Base-by-base conservation (phyloP, 2,329 filamentous ascomycete species). In the Fusarium buxicola region DNA sequence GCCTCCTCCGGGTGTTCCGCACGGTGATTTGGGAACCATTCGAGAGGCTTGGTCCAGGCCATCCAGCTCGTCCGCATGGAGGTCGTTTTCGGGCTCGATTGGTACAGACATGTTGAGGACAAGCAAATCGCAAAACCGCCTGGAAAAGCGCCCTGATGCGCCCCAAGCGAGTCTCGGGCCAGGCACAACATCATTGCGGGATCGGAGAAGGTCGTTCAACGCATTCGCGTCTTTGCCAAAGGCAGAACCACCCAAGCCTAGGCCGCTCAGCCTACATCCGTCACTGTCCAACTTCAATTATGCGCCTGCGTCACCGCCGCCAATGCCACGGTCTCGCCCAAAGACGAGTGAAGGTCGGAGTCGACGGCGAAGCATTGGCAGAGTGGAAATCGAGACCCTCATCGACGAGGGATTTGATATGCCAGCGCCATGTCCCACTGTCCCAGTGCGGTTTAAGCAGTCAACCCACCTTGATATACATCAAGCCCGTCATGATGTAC, bases 121-220 rank as follows among this genome's bases (percentile, higher is more conserved):
- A 2, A 60, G 60, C 1, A 49, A 58, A 32, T 21, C 41, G 0
- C 44, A 41, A 13, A 51, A 51, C 21, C 52, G 48, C 8, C 28
- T 40, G 2, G 56, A 65, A 8, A 59, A 51, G 11, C 63, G 58
- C n/a, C 39, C 48, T 7, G 48, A 66, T 2, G 32, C 54, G 8
- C 43, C 49, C 5, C 54, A 59, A 25, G 11, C 41, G 4, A 59
- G 38, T 10, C 39, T 51, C 3, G 48, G 43, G 3, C 44, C 43
- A n/a, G 39, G 55, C 12, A 49, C 46, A 9, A 12, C 46, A 15
- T 35, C 51, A 1, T 27, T 48, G 27, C 36, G 39, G 11, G 57
- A 69, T 11, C 63, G 69, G 16, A 66, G 69, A 18, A 63, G 47
- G 43, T 71, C 69, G 0, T 69, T 71, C 39, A 69, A 68, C 12